Base-by-base conservation (phyloP, 257 asterid species). In the Solanum pinnatisectum region DNA sequence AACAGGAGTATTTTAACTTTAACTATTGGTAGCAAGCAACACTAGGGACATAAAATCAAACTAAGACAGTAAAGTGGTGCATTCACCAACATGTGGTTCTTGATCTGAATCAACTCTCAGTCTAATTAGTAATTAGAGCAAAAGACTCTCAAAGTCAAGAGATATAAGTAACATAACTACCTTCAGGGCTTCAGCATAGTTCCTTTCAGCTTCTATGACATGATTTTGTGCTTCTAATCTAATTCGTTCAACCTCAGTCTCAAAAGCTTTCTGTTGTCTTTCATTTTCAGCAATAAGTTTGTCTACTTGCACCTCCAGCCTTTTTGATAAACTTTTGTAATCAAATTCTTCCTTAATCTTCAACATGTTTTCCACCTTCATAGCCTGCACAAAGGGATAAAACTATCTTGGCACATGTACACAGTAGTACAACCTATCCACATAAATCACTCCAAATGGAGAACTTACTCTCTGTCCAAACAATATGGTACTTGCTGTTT, bases 331-430 rank as follows among this genome's bases (percentile, higher is more conserved):
- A 87, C 98, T 96, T 94, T 94, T 97, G 92, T 96, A 97, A 90
- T 97, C 99, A 49, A 93, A 97, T 90, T 97, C 99, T 91, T 97
- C 99, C 92, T 97, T 97, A 79, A 97, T 96, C 92, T 94, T 96
- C 96, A 97, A 94, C 99, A 97, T 97, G 91, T 97, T 97, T 93
- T 96, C 98, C 93, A 97, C 99, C 94, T 96, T 96, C 99, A 97
- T 96, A 46, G 99, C 99, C 99, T 97, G 94, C 67, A 79, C 81
- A 60, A 90, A 84, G 89, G 77, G 87, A 90, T 88, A 88, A 42
- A 27, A 72, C 37, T 78, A 68, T 81, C 33, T 67, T 56, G 49
- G 67, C 67, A 87, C 86, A 18, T 7, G 22, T 49, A 82, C 0
- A 44, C 70, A 30, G 70, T 32, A 82, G 86, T 32, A 10, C 39